Base-by-base conservation (phyloP, 768 basidiomycete genomes). In the Lanmaoa pseudosensibilis region DNA sequence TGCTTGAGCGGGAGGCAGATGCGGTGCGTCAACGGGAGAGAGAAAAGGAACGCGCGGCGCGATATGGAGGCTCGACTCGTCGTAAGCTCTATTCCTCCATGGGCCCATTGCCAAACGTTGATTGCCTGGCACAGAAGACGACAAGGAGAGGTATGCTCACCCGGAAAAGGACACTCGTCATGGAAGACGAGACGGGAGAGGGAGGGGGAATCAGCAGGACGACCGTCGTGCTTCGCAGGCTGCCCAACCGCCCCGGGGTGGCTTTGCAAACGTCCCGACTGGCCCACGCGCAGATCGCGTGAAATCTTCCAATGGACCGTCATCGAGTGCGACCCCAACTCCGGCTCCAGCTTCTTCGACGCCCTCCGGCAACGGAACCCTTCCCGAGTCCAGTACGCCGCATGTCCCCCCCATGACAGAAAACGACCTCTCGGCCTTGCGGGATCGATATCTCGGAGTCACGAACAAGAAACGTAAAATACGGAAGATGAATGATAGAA, bases 401-500 rank as follows among this genome's bases (percentile, higher is more conserved):
- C 80, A 76, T 54, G 75, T 76, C 13, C 80, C 90, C 2, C 83
- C 86, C 5, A 90, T 93, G 86, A 85, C 90, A 1, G 87, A 89
- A 47, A 82, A 78, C 46, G 95, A 96, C 67, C 79, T 96, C 8
- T 78, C 79, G 0, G 90, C 88, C 0, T 88, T 98, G 63, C 88
- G 93, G 9, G 92, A 94, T 23, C 85, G 96, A 37, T 98, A 99
- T 71, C 86, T 99, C 33, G 97, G 97, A 5, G 90, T 92, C 19
- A 89, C 91, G 72, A 92, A 86, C 73, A 94, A 95, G 81, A 95
- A 94, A 76, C 88, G 92, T 39, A 94, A 92, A 73, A 90, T 93
- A 63, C 86, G 93, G 53, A 95, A 94, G 75, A 93, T 91, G 83
- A 92, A 90, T 68, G 94, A 95, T 72, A 86, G 93, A 73, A 96